Conservation (phyloP, 2,329 filamentous ascomycete species). For the Cryphonectria naterciae region DNA sequence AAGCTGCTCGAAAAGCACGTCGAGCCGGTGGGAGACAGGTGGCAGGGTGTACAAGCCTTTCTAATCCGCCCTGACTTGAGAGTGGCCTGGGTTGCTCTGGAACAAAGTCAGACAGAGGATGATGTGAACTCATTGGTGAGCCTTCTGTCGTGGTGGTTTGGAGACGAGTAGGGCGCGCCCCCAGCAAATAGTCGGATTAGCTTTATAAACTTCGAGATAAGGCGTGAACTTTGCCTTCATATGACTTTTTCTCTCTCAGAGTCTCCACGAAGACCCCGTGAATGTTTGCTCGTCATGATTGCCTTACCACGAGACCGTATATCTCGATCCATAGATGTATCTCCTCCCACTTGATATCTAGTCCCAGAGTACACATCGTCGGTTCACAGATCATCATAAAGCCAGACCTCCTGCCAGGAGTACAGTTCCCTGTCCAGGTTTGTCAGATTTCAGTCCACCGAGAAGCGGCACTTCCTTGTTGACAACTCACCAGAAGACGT, state of each 20-base stretch:
- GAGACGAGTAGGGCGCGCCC: neutral
- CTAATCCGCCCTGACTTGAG: slow-evolving; percentile 25
- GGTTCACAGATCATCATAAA: neutral
- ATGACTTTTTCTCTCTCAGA: too few species aligned
- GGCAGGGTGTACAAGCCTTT: slow-evolving; percentile 15
- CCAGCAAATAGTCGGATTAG: too few species aligned
- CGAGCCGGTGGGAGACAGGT: slow-evolving; percentile 13
- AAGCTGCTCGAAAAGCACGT: neutral
- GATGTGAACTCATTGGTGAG: neutral
- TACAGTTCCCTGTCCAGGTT: neutral
- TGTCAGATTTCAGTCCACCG: neutral
- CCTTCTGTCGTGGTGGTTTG: slow-evolving; percentile 21
- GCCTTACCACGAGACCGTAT: too few species aligned
- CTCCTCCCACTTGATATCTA: too few species aligned
- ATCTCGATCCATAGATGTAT: too few species aligned
- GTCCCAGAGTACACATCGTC: too few species aligned
- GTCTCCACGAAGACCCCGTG: neutral
- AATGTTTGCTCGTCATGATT: neutral
- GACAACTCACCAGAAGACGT: too few species aligned
- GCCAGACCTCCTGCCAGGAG: neutral
- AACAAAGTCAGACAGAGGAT: neutral
- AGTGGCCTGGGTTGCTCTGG: slow-evolving; percentile 23
- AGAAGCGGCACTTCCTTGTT: too few species aligned
- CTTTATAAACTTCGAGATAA: neutral
- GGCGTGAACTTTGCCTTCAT: too few species aligned